These are phyloP conservation scores for Asterochloris erici DNA, from an alignment of 139 green algal species.

Conservation along the genomic window DNA sequence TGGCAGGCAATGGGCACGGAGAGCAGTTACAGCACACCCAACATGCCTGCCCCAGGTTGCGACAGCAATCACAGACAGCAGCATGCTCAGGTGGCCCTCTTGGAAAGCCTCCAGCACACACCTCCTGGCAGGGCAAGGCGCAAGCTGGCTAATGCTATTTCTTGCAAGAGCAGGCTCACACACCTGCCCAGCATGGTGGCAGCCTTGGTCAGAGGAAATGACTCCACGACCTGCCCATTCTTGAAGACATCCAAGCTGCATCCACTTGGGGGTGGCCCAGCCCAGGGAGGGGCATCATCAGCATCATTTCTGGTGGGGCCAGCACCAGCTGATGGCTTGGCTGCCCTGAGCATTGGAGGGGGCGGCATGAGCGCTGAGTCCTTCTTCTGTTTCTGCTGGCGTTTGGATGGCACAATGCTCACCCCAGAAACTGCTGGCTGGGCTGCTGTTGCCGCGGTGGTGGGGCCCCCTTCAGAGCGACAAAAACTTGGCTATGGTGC, in stretches of 20 bases:
- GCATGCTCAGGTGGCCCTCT: too few species aligned
- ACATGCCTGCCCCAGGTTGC: too few species aligned
- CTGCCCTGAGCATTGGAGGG: neutral
- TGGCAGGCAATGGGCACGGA: too few species aligned
- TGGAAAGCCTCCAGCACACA: too few species aligned
- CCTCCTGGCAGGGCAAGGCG: neutral
- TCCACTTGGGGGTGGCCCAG: neutral
- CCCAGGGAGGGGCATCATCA: conserved; percentile 16
- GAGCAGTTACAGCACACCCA: too few species aligned
- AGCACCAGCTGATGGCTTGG: neutral
- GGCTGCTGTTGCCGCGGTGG: neutral
- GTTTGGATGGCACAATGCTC: conserved; percentile 8
- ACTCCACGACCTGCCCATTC: conserved; percentile 14
- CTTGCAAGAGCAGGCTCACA: too few species aligned
- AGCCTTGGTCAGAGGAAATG: conserved; percentile 12
- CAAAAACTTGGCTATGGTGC: neutral
- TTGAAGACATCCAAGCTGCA: conserved; percentile 21
- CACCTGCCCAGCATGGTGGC: conserved; percentile 41
- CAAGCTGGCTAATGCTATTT: neutral
- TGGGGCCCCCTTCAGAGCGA: neutral
- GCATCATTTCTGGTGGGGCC: neutral
- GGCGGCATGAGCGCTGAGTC: conserved; percentile 4
- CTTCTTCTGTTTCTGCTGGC: conserved; percentile 15
- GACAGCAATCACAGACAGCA: too few species aligned
- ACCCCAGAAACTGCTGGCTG: neutral